phyloP scores from a whole-genome alignment of 2,329 filamentous ascomycete genomes.

The Exophiala bonariae region DNA sequence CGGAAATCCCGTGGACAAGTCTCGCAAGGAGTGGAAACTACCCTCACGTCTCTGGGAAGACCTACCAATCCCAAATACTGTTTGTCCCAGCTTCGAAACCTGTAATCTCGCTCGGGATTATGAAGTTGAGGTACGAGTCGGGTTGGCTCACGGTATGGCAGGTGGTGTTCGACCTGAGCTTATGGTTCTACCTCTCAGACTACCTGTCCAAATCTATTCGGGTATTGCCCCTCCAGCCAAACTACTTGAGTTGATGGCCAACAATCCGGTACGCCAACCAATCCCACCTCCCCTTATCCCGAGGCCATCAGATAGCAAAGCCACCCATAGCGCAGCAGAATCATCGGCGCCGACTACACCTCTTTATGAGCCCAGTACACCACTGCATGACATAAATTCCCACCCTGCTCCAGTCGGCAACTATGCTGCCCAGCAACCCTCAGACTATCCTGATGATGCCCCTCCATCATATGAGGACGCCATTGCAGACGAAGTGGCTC shows the following conservation, averaged over 20 bases:
- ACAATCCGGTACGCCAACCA: constrained; percentile 31
- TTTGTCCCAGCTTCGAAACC: constrained; percentile 82
- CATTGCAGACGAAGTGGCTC: constrained; percentile 74
- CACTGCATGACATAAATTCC: constrained; percentile 12
- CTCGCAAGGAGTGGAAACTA: constrained; percentile 69
- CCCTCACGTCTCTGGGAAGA: constrained; percentile 67
- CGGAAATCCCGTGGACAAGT: constrained; percentile 56
- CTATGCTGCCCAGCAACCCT: constrained; percentile 4
- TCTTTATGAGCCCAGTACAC: constrained; percentile 8
- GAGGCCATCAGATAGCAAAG: constrained; percentile 7
- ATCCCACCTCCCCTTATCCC: constrained; percentile 17
- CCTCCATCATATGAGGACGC: constrained; percentile 88
- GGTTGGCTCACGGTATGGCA: constrained; percentile 70
- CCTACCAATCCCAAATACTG: constrained; percentile 74
- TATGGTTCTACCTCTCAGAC: constrained; percentile 74
- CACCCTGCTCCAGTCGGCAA: constrained; percentile 14
- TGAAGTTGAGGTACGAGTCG: constrained; percentile 78
- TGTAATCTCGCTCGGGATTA: constrained; percentile 86
- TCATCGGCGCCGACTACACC: constrained; percentile 10
- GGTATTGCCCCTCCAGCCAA: constrained; percentile 79
- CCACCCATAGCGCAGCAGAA: neutral
- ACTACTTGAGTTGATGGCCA: constrained; percentile 57
- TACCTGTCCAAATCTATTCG: constrained; percentile 80
- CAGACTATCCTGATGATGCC: constrained; percentile 61
- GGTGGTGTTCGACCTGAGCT: constrained; percentile 63